Conservation (phyloP, 495 filamentous ascomycete species). For the Sphaerosporella brunnea region DNA sequence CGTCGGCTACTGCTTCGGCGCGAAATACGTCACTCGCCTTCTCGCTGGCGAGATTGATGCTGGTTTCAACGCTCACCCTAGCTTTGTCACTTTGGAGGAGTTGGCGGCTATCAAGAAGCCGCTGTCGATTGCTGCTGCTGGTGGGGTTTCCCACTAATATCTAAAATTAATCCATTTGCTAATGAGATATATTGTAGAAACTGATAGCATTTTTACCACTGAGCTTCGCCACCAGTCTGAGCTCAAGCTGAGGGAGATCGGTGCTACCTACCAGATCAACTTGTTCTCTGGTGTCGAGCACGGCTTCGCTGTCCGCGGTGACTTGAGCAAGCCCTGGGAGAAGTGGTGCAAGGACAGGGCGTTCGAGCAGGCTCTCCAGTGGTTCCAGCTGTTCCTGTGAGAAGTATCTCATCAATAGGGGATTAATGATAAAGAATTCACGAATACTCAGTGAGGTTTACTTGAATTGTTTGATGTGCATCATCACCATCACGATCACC, state of each 20-base stretch:
- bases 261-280: constrained; percentile 61
- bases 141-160: constrained; percentile 28
- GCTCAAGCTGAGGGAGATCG: constrained; percentile 40
- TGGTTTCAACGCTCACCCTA: constrained; percentile 61
- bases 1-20: constrained; percentile 68
- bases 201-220: constrained; percentile 58
- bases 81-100: constrained; percentile 60
- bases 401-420: too few species aligned
- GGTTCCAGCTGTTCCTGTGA: constrained; percentile 45
- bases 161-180: background rate
- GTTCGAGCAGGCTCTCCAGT: constrained; percentile 58
- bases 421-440: too few species aligned
- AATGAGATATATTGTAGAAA: constrained; percentile 34
- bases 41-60: constrained; percentile 22
- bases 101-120: constrained; percentile 51
- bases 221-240: constrained; percentile 51
- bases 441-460: too few species aligned
- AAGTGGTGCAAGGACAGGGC: constrained; percentile 77
- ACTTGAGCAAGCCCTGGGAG: constrained; percentile 39
- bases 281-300: constrained; percentile 59
- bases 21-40: constrained; percentile 36
- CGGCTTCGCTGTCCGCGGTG: constrained; percentile 61
- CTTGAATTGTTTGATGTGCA: too few species aligned
- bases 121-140: constrained; percentile 56
- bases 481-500: too few species aligned